Base-by-base conservation (phyloP, 2,329 filamentous ascomycete species). In the Periconia macrospinosa region DNA sequence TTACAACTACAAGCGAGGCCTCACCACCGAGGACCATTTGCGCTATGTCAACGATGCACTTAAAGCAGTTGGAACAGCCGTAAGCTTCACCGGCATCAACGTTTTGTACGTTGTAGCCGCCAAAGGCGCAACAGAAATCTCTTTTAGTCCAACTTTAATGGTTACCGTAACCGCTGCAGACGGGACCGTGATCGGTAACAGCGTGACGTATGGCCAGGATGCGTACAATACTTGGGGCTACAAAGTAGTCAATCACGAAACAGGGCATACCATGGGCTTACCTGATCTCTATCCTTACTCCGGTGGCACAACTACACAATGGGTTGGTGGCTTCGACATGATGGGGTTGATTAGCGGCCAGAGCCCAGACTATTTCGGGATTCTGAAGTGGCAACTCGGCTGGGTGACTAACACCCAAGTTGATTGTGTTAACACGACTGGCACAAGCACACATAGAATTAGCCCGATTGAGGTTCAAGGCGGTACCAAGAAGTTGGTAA, bases 161-260 rank as follows among this genome's bases (percentile, higher is more conserved):
- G 15, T 19, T 2, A n/a, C 48, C 20, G 45, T 56, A n/a, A 55
- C 30, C 5, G 42, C 57, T 18, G 18, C 41, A 2, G 57, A 60
- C 35, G 54, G 52, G 30, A 50, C 37, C 3, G 18, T 30, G 7
- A 49, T 60, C 19, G 45, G 47, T 18, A 56, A 37, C 45, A 42
- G 49, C 1, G 47, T 62, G 15, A 60, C 59, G 11, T 62, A 40
- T 20, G 57, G 57, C 2, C 55, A 60, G 35, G 59, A 62, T 45
- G 19, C 57, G 30, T 53, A 52, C 30, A 18, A 33, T 20, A 19
- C 3, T 11, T 58, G 53, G 50, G 55, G 54, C 2, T 49, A 15
- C 40, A 58, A 60, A 50, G 49, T 49, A 10, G 20, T 62, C 14
- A 60, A 60, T 43, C 59, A 60, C 45, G 57, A 62, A 45, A 60